Base-by-base conservation (phyloP, 2,329 filamentous ascomycete species). In the Botrytis fragariae region DNA sequence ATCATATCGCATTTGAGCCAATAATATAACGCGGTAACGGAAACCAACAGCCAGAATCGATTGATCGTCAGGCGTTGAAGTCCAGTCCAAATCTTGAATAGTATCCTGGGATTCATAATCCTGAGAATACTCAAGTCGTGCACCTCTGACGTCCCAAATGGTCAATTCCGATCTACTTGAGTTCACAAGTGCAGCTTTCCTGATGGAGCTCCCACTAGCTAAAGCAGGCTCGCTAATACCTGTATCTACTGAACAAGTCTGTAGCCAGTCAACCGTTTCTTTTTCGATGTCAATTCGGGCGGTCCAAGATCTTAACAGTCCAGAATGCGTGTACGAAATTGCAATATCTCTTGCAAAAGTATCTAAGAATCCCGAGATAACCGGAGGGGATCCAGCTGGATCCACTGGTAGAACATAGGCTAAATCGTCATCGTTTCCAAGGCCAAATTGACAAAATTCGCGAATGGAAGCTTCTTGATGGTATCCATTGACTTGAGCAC, bases 41-140 rank as follows among this genome's bases (percentile, higher is more conserved):
- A 97, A 97, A 0, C 95, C 94, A n/a, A 98, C 93, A 1, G 95
- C 93, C 32, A 98, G 85, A 72, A 98, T 94, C 1, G 93, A 95
- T 79, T 97, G 94, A 67, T 90, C 90, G 81, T 97, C 93, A 0
- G 94, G 94, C 0, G 95, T 97, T 4, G 93, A 95, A 0, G 94
- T 95, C 95, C 95, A 98, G 81, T 97, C 94, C 20, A 98, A 87
- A 81, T 97, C 95, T 75, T 92, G 90, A 59, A 98, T 94, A 9
- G 87, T 88, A 78, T 96, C 92, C 74, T 92, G 87, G 20, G 87
- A 86, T 76, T 91, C 87, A 76, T 94, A 96, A 44, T 89, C 87
- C 78, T 95, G 89, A 75, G 93, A 88, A 79, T 93, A 94, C 81
- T 98, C 95, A 9, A 97, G 86, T 75, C 94, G 91, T 2, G 91